A percentile compares a stretch with the other conserved stretches of the same genome.
Evolutionary conservation across 768 basidiomycete genomes (phyloP).

Genomic region (Phylloporus scabripes): DNA sequence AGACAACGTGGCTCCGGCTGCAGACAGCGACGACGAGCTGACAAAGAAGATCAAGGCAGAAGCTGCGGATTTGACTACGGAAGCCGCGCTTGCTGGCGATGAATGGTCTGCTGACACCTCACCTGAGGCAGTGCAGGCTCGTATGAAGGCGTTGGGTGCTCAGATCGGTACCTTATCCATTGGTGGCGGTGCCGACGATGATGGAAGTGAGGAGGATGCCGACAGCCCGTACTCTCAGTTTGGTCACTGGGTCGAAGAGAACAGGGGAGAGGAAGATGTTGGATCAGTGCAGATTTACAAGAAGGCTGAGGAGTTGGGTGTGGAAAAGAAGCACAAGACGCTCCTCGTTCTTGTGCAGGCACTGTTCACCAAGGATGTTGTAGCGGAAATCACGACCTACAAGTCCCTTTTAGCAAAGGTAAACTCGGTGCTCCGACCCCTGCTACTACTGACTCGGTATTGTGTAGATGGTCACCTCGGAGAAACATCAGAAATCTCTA

Average conservation of each 20-base stretch:
- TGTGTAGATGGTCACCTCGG: constrained; percentile 74
- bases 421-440: not conserved
- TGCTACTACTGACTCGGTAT: constrained; percentile 4
- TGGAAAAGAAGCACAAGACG: constrained; percentile 93
- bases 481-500: constrained; percentile 93
- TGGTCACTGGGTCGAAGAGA: constrained; percentile 81
- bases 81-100: constrained; percentile 57
- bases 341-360: constrained; percentile 78
- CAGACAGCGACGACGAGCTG: constrained; percentile 82
- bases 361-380: constrained; percentile 71
- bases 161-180: constrained; percentile 49
- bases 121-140: constrained; percentile 79
- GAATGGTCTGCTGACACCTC: constrained; percentile 94
- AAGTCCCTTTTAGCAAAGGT: constrained; percentile 70
- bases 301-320: constrained; percentile 85
- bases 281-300: constrained; percentile 67
- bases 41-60: constrained; percentile 90
- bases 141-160: constrained; percentile 64
- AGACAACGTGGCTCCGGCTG: constrained; percentile 41
- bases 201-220: constrained; percentile 81
- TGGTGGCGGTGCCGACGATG: constrained; percentile 60
- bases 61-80: constrained; percentile 66
- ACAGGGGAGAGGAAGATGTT: constrained; percentile 35
- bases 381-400: constrained; percentile 60
- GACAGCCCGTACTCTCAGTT: constrained; percentile 85